Percentiles rank a stretch among this genome's conserved stretches.
Evolutionary conservation across 768 basidiomycete genomes (phyloP).

Genomic region (Trametes elegans): DNA sequence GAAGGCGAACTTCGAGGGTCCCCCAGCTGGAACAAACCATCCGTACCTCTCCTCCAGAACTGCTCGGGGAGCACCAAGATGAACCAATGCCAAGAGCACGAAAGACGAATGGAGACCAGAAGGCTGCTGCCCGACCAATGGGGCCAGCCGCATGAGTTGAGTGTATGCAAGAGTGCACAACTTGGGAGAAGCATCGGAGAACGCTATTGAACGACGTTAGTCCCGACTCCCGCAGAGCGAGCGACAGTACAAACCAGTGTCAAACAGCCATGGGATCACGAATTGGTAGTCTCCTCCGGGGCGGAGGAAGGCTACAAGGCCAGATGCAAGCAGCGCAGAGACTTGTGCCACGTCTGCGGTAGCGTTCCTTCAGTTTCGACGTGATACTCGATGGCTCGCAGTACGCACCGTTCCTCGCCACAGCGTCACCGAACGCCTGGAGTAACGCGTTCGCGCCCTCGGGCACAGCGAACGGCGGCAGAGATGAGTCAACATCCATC

Average conservation of each 20-base stretch:
- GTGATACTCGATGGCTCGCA: too few relatives aligned
- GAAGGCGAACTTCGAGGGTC: neutral
- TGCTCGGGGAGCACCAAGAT: slow-evolving; percentile 46
- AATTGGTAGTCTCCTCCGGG: slow-evolving; percentile 28
- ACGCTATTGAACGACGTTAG: slow-evolving; percentile 26
- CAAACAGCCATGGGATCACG: slow-evolving; percentile 41
- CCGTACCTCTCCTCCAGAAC: slow-evolving; percentile 35
- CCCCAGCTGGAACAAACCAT: slow-evolving; percentile 24
- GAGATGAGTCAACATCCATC: slow-evolving; percentile 11
- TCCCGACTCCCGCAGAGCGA: slow-evolving; percentile 25
- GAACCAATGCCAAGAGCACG: slow-evolving; percentile 38
- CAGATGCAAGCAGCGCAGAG: slow-evolving; percentile 40
- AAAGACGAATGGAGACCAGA: slow-evolving; percentile 35
- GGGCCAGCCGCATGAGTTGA: slow-evolving; percentile 4
- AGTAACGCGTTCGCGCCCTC: neutral
- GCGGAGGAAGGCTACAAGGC: slow-evolving; percentile 38
- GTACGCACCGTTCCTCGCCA: slow-evolving; percentile 36
- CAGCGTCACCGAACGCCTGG: slow-evolving; percentile 18
- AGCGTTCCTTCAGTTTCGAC: too few relatives aligned
- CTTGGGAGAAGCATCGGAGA: slow-evolving; percentile 26
- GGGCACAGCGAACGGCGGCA: slow-evolving; percentile 3
- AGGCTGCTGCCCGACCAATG: slow-evolving; percentile 27
- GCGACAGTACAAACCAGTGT: slow-evolving; percentile 37
- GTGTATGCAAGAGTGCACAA: slow-evolving; percentile 27
- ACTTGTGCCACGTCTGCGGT: slow-evolving; percentile 41